These are phyloP conservation scores for Mollisia scopiformis DNA, from an alignment of 2,329 filamentous ascomycete genomes.

Conservation along the genomic window DNA sequence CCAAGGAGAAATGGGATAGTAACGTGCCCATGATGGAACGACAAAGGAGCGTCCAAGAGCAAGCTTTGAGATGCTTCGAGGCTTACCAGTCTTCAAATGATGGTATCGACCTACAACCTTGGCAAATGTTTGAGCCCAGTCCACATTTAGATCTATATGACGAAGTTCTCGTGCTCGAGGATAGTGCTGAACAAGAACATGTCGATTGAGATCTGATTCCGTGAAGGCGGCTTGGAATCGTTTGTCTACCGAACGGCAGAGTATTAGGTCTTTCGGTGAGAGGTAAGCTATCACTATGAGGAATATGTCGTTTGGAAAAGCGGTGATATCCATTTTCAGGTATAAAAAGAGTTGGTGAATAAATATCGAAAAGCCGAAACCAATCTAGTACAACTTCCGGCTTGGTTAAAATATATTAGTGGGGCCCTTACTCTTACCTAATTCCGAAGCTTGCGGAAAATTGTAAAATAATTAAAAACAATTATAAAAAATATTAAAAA, in stretches of 20 bases:
- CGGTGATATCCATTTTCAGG: slow-evolving; percentile 40
- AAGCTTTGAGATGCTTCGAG: slow-evolving; percentile 49
- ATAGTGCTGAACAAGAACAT: slow-evolving; percentile 54
- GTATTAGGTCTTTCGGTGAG: slow-evolving; percentile 51
- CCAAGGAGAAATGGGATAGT: slow-evolving; percentile 48
- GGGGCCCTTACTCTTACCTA: no score
- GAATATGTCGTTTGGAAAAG: slow-evolving; percentile 62
- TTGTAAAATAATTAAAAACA: no score
- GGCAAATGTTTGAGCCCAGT: slow-evolving; percentile 51
- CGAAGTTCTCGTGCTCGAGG: slow-evolving; percentile 56
- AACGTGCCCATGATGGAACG: slow-evolving; percentile 29
- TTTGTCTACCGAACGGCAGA: slow-evolving; percentile 55
- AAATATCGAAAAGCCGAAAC: not conserved
- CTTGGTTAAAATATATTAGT: no score
- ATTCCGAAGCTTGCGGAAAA: no score
- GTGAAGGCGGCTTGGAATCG: slow-evolving; percentile 53
- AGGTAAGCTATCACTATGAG: slow-evolving; percentile 54
- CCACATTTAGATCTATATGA: slow-evolving; percentile 16
- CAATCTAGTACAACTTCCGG: no score
- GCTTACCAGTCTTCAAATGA: slow-evolving; percentile 51
- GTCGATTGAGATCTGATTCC: slow-evolving; percentile 47
- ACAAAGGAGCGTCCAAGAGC: slow-evolving; percentile 41
- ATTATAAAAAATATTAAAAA: no score
- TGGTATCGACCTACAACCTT: slow-evolving; percentile 57
- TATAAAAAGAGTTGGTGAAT: not conserved